Evolutionary conservation across 164 flowering plant species (phyloP), one percentile per base, ranked within the genome.

Genomic region (Vitis riparia): DNA sequence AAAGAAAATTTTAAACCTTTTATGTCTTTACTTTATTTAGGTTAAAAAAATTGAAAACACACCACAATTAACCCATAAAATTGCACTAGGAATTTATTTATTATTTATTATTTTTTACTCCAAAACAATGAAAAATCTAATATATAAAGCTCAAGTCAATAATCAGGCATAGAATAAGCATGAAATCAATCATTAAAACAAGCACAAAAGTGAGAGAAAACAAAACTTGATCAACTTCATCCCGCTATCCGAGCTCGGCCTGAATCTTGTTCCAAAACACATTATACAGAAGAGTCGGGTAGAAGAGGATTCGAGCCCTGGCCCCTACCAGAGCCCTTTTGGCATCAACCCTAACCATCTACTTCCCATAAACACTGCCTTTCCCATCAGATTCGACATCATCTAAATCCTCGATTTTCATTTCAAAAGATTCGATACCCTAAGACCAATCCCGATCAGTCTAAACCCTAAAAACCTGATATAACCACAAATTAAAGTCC

Each of bases 231-330:
- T 89, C 98, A 69, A 92, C 83, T 72, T 83, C 82, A 55, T 92
- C 98, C 96, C 98, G 90, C 98, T 96, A 92, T 59, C 89, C 73
- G 82, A 92, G 91, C 80, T 89, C 91, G 15, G 98, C 49, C 67
- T 92, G 78, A 60, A 88, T 65, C 73, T 86, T 93, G 84, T 88
- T 85, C 51, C 98, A 76, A 44, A 87, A 76, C 58, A 93, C 89
- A 73, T 93, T 91, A 73, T 93, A 93, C 59, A 93, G 67, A 69
- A 93, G 90, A 19, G 98, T 93, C 62, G 98, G 98, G 69, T 93
- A 93, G 70, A 93, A 93, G 17, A 93, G 79, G 72, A 87, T 80
- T 73, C 98, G 84, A 73, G 94, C 96, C 9, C 98, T 96, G 0
- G 93, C 96, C 51, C 90, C 91, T 13, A 93, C 90, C 52, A 93